Evolutionary conservation across 2,329 filamentous ascomycete species (phyloP), one percentile per base, ranked within the genome.

Genomic region (Hirsutella thompsonii): DNA sequence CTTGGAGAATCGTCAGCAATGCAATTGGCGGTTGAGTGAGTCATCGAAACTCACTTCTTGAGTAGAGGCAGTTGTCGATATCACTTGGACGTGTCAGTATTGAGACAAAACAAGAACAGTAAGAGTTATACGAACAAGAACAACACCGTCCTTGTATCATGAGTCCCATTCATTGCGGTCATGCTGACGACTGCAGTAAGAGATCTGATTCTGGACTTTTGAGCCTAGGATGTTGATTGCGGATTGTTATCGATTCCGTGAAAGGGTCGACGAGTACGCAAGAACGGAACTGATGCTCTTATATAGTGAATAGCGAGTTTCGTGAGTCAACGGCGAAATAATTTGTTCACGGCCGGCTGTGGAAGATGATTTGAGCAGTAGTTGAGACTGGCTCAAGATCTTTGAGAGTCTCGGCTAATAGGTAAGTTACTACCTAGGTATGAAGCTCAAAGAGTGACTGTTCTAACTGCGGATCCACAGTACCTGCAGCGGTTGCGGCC

Each of bases 1-100:
- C 83, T 81, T 46, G 9, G 30, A 9, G 18, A 5, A n/a, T 36
- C 5, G 35, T 20, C 5, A 26, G 26, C 39, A 14, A 6, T 11
- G 23, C 23, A 11, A 6, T 26, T 11, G 11, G 23, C 26, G 10
- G 14, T 13, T 36, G 23, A 30, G 20, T 39, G 34, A 38, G 29
- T 33, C 38, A 39, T 38, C 8, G 34, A 3, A 36, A 58, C 74
- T 62, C 56, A 88, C 85, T 89, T 63, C 82, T 88, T 1, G 89
- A 79, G 55, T 95, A 96, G 42, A 96, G 76, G 63, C 93, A 98
- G 57, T 98, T 98, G 70, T 98, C 92, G 56, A 98, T 96, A 58
- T 98, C 92, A 57, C 95, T 96, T 61, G 76, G 13, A 37, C 6
- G n/a, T 13, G 36, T 37, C 9, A 34, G 26, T 34, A 16, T 34